Evolutionary conservation across 257 asterid genomes (phyloP).

Genomic region (Rauvolfia tetraphylla): DNA sequence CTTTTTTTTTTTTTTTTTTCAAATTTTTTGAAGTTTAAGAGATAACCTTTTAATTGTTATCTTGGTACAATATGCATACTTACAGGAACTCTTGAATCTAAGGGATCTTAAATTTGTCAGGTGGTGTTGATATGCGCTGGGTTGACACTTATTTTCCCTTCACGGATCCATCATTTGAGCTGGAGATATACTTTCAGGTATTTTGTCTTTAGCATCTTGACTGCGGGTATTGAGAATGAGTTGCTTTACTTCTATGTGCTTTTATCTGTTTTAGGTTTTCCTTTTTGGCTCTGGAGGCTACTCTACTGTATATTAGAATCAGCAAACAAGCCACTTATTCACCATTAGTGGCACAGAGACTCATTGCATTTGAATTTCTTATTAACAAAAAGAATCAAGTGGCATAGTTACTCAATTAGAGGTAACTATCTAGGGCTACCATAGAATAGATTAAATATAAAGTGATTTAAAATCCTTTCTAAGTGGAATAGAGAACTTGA

Average conservation of each 20-base stretch:
- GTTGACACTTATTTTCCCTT: constrained; percentile 94
- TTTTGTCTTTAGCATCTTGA: not conserved
- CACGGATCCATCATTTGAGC: constrained; percentile 88
- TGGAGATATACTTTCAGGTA: constrained; percentile 95
- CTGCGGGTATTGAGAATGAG: constrained; percentile 6
- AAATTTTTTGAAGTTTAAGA: not conserved
- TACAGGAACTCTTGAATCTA: not conserved
- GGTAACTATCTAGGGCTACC: not conserved
- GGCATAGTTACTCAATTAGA: not conserved
- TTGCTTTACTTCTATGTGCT: not conserved
- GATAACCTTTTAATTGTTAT: not conserved
- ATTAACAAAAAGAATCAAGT: not conserved
- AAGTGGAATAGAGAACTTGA: not conserved
- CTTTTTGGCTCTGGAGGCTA: constrained; percentile 5
- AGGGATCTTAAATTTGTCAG: constrained; percentile 35
- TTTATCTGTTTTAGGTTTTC: not conserved
- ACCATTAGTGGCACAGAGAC: too few species aligned
- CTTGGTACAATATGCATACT: not conserved
- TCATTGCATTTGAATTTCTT: not conserved
- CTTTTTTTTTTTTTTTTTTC: too few species aligned
- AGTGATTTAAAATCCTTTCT: not conserved
- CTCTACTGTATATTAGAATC: not conserved
- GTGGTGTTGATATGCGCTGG: constrained; percentile 98
- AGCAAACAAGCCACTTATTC: not conserved
- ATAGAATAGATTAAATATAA: not conserved